A percentile compares a stretch with the other conserved stretches of the same genome.
These are phyloP conservation scores for Silene vulgaris DNA, from an alignment of 179 eudicot species.

Conservation along the genomic window DNA sequence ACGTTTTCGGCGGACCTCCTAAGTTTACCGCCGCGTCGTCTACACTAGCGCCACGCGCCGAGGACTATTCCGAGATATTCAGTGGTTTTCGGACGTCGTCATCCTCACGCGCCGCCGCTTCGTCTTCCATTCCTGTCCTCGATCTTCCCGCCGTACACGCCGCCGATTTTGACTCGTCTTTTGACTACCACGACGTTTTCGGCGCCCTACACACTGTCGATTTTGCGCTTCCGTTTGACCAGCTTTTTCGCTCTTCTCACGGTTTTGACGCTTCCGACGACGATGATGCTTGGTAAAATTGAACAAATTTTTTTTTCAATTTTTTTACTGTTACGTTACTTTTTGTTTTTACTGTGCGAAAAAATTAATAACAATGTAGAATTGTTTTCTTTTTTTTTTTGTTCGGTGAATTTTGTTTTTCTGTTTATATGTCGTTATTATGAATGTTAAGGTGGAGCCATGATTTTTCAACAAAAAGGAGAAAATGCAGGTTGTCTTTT, in stretches of 20 bases:
- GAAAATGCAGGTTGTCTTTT: background rate
- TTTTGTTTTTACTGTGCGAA: background rate
- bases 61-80: slow-evolving; percentile 73
- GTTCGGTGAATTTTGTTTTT: background rate
- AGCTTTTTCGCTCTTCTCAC: slow-evolving; percentile 31
- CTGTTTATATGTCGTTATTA: background rate
- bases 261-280: slow-evolving; percentile 43
- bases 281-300: slow-evolving; percentile 58
- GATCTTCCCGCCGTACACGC: slow-evolving; percentile 49
- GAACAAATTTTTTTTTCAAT: no score
- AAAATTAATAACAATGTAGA: background rate
- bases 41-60: slow-evolving; percentile 48
- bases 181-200: slow-evolving; percentile 64
- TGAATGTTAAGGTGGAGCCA: background rate
- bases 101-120: slow-evolving; percentile 43
- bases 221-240: slow-evolving; percentile 44
- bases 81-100: slow-evolving; percentile 42
- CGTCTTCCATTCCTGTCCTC: slow-evolving; percentile 57
- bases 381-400: background rate
- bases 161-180: slow-evolving; percentile 26
- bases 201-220: slow-evolving; percentile 42
- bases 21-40: slow-evolving; percentile 35
- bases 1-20: slow-evolving; percentile 65
- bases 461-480: background rate
- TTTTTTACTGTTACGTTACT: background rate